Evolutionary conservation across 2,329 filamentous ascomycete genomes (phyloP).

Genomic region (Bretziella fagacearum): DNA sequence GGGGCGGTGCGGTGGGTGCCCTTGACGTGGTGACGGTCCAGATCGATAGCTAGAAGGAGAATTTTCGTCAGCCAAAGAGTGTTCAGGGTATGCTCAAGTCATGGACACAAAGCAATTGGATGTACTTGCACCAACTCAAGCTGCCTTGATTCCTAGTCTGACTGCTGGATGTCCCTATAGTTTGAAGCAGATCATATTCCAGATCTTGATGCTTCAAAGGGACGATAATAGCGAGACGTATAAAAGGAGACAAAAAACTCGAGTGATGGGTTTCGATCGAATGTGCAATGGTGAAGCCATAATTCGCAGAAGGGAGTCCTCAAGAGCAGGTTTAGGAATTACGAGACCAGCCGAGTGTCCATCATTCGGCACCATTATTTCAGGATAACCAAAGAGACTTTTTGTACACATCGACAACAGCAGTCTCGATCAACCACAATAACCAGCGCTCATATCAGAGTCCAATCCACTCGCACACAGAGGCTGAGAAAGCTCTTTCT

Average conservation of each 20-base stretch:
- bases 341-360: not conserved
- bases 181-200: slow-evolving; percentile 7
- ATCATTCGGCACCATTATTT: not conserved
- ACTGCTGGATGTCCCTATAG: not conserved
- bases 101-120: slow-evolving; percentile 18
- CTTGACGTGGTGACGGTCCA: slow-evolving; percentile 52
- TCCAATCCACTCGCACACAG: slow-evolving; percentile 34
- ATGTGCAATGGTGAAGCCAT: slow-evolving; percentile 12
- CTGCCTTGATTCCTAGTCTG: not conserved
- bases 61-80: slow-evolving; percentile 16
- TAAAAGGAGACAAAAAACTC: not conserved
- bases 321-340: not conserved
- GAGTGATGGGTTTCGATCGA: slow-evolving; percentile 5
- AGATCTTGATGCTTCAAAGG: not conserved
- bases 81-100: slow-evolving; percentile 41
- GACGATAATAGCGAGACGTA: not conserved
- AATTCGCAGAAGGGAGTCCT: slow-evolving; percentile 13
- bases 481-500: slow-evolving; percentile 22
- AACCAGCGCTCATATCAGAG: slow-evolving; percentile 8
- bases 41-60: slow-evolving; percentile 49
- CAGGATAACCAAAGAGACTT: not conserved
- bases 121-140: slow-evolving; percentile 13
- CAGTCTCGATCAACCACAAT: not conserved
- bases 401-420: not conserved
- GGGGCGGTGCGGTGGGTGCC: slow-evolving; percentile 76